Conservation (phyloP, 2,329 filamentous ascomycete species). For the Beauveria sp. region DNA sequence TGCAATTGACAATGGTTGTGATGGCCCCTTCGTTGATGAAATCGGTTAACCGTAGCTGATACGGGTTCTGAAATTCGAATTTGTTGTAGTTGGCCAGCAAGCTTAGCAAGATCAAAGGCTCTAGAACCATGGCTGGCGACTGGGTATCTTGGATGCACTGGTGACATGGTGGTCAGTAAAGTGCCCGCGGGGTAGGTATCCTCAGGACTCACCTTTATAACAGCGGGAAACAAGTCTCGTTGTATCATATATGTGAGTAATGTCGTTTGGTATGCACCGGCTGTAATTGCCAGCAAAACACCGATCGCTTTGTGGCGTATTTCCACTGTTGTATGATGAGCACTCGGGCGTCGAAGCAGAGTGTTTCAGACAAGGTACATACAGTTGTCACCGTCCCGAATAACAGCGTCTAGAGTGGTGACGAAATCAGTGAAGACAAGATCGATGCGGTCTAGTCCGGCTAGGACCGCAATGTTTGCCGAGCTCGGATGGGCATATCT, state of each 20-base stretch:
- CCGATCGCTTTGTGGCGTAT: conserved; percentile 73
- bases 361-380: conserved; percentile 28
- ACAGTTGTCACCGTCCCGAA: conserved; percentile 68
- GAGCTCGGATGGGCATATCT: conserved; percentile 93
- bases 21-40: conserved; percentile 92
- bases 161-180: neutral
- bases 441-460: conserved; percentile 84
- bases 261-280: conserved; percentile 93
- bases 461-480: conserved; percentile 84
- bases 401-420: conserved; percentile 69
- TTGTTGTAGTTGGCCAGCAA: conserved; percentile 97
- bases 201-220: conserved; percentile 71
- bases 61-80: conserved; percentile 96
- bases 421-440: conserved; percentile 84
- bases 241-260: conserved; percentile 93
- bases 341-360: neutral
- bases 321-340: conserved; percentile 46
- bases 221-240: conserved; percentile 82
- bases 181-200: neutral
- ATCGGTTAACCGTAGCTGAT: conserved; percentile 83
- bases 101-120: conserved; percentile 76
- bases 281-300: conserved; percentile 74
- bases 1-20: conserved; percentile 67
- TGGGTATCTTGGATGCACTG: conserved; percentile 79
- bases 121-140: conserved; percentile 52